Evolutionary conservation across 441 rosid species (phyloP).

Genomic region (Adansonia madagascariensis): DNA sequence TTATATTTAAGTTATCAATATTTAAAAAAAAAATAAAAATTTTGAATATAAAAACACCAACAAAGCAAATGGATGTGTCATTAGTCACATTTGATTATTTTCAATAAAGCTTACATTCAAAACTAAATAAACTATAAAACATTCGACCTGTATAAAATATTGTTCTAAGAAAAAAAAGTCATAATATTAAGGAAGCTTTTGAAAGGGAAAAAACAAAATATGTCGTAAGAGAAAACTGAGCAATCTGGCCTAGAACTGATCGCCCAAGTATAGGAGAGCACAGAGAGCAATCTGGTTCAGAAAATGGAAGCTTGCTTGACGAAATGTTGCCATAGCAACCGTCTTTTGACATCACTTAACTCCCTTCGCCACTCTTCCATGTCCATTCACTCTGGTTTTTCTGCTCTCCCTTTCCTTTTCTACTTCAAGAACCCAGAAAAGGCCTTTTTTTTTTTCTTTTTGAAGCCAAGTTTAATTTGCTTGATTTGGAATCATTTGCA

Average conservation of each 20-base stretch:
- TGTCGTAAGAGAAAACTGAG: background rate
- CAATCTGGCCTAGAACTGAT: background rate
- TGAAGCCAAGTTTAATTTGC: background rate
- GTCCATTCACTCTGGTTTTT: constrained; percentile 41
- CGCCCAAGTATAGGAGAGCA: background rate
- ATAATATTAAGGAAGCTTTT: background rate
- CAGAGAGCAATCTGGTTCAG: background rate
- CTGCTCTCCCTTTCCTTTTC: constrained; percentile 20
- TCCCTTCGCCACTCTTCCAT: constrained; percentile 43
- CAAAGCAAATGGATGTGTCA: too few species aligned
- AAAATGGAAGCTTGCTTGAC: constrained; percentile 67
- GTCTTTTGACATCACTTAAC: constrained; percentile 45
- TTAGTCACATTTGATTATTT: too few species aligned
- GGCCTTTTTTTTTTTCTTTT: background rate
- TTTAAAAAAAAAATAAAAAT: too few species aligned
- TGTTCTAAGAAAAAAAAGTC: background rate
- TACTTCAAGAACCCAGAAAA: background rate
- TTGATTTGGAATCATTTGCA: background rate
- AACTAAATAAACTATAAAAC: too few species aligned
- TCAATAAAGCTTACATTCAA: too few species aligned
- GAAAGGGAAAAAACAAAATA: background rate
- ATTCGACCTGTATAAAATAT: background rate
- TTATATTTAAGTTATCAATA: too few species aligned
- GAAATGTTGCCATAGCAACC: constrained; percentile 44
- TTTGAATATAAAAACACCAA: too few species aligned